These are phyloP conservation scores for Didymella glomerata DNA, from an alignment of 2,329 filamentous ascomycete species.

Conservation along the genomic window DNA sequence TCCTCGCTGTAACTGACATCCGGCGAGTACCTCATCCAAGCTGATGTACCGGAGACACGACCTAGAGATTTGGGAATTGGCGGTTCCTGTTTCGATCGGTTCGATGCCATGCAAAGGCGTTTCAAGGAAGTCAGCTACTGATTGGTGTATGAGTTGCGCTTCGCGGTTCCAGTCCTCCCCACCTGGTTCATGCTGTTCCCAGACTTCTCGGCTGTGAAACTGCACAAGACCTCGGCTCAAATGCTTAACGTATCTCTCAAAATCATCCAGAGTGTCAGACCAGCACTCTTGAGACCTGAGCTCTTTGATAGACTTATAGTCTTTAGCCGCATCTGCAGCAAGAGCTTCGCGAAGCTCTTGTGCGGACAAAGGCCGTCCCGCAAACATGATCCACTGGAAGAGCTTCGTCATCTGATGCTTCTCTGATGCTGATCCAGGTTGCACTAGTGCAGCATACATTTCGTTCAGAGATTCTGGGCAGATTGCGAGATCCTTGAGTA, in stretches of 20 bases:
- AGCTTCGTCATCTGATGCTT: background rate
- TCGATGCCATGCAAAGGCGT: too few species aligned
- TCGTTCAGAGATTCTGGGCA: background rate
- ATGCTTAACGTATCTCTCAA: background rate
- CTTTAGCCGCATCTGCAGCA: background rate
- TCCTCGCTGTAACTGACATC: background rate
- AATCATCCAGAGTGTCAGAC: background rate
- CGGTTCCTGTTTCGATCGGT: too few species aligned
- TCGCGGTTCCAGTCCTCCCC: background rate
- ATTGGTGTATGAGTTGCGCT: slow-evolving; percentile 4
- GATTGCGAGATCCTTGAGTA: background rate
- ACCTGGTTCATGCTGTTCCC: too few species aligned
- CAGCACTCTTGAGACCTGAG: background rate
- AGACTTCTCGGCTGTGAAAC: background rate
- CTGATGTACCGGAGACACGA: background rate
- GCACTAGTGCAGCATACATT: background rate
- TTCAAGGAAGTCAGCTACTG: slow-evolving; percentile 6
- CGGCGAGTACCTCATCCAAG: background rate
- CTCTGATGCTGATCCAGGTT: background rate
- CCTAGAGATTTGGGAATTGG: background rate
- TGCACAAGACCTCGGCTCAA: background rate
- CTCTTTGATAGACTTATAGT: background rate
- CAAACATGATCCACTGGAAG: background rate
- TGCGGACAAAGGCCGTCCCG: background rate
- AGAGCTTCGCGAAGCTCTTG: background rate